These are phyloP conservation scores for Pyricularia grisea DNA, from an alignment of 2,329 filamentous ascomycete species.

Conservation along the genomic window DNA sequence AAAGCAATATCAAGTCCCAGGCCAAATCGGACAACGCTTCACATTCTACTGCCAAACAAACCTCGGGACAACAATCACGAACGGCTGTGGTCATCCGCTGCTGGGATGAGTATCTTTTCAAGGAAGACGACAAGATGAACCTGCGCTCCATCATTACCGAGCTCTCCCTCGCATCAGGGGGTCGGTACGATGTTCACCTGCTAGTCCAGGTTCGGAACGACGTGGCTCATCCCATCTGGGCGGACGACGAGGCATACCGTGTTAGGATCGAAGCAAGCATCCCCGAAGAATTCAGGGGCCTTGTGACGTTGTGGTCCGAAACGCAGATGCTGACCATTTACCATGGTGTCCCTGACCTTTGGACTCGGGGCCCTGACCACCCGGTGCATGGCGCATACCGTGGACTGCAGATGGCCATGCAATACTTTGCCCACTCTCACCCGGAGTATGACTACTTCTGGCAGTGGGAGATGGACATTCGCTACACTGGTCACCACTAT, in stretches of 20 bases:
- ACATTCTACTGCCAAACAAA: not conserved
- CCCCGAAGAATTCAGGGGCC: conserved; percentile 76
- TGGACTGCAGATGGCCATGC: conserved; percentile 87
- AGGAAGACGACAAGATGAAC: conserved; percentile 71
- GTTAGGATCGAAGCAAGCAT: conserved; percentile 58
- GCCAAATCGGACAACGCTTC: not conserved
- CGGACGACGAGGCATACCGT: conserved; percentile 59
- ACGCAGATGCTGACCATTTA: conserved; percentile 88
- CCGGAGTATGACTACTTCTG: conserved; percentile 87
- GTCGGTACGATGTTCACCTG: conserved; percentile 79
- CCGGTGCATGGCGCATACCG: conserved; percentile 89
- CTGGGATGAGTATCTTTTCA: conserved; percentile 74
- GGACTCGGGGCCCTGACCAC: conserved; percentile 53
- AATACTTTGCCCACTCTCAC: conserved; percentile 82
- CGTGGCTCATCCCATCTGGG: conserved; percentile 66
- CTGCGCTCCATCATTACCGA: conserved; percentile 79
- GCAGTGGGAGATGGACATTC: conserved; percentile 93
- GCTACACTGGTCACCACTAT: conserved; percentile 83
- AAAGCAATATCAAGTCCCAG: conserved; percentile 7
- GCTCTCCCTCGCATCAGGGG: conserved; percentile 69
- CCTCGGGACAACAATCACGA: conserved; percentile 22
- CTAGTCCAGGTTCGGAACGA: conserved; percentile 78
- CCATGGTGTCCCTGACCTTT: conserved; percentile 74
- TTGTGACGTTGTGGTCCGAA: conserved; percentile 89
- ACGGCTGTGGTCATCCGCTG: conserved; percentile 75